Evolutionary conservation across 2,329 filamentous ascomycete species (phyloP), one percentile per base, ranked within the genome.

Genomic region (Arthrocladium fulminans): DNA sequence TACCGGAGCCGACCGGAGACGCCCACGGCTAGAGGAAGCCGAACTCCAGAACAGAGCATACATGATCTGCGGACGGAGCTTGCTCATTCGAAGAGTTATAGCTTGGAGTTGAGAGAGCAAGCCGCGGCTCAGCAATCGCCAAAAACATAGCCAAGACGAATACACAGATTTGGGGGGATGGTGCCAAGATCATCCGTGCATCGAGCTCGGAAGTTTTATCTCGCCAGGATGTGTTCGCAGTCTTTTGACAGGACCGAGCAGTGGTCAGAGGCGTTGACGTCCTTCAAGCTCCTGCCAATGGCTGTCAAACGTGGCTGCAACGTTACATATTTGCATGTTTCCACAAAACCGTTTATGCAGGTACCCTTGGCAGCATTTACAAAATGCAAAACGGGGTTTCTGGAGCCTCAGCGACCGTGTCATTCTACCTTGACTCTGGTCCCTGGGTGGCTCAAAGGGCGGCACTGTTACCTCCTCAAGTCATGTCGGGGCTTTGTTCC

Each of bases 1-100:
- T n/a, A 37, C 20, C 43, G 43, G 15, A 57, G 54, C 40, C 46
- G 54, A 22, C 56, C 56, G 6, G 54, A 51, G 15, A 58, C 56
- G 1, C 54, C 56, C 1, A 38, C 20, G 3, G 29, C 39, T 17
- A 22, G 49, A 47, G 45, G 50, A 49, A 44, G 24, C 19, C 35
- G 50, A 8, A 56, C 55, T 6, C 55, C 55, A 5, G 55, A 57
- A 3, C 42, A 30, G 17, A 56, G 55, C 47, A 48, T 53, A 17
- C 10, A 38, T 17, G 45, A 48, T 20, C 37, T 48, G 45, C 23
- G 44, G 44, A 39, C 15, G 5, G 44, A 39, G 25, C 24, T 39
- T 27, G 19, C 20, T 24, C 25, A 30, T 8, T 27, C 17, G 25
- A 15, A 27, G 25, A 25, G 25, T n/a, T 20, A 30, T 30, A 44